A percentile compares a stretch with the other conserved stretches of the same genome.
phyloP scores from a whole-genome alignment of 2,329 filamentous ascomycete species.

The Aphanocladium album region DNA sequence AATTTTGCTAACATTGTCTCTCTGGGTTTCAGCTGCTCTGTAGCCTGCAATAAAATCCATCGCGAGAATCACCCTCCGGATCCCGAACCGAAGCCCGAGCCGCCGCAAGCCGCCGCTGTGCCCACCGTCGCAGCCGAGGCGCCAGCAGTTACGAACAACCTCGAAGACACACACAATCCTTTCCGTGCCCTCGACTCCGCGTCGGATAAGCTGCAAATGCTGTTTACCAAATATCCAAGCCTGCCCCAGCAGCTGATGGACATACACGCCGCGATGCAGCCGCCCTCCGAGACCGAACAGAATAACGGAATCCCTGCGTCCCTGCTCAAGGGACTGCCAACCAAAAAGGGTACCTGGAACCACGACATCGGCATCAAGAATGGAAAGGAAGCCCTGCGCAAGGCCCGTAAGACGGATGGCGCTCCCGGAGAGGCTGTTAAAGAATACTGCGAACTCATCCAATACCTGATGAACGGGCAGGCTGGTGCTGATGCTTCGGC shows the following conservation, averaged over 20 bases:
- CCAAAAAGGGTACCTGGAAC: slow-evolving; percentile 47
- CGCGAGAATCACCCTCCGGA: slow-evolving; percentile 44
- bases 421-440: slow-evolving; percentile 54
- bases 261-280: slow-evolving; percentile 47
- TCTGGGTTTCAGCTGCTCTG: slow-evolving; percentile 47
- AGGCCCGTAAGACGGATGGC: slow-evolving; percentile 43
- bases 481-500: slow-evolving; percentile 29
- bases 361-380: slow-evolving; percentile 52
- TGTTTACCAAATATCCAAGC: slow-evolving; percentile 50
- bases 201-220: slow-evolving; percentile 42
- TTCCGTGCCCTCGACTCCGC: slow-evolving; percentile 46
- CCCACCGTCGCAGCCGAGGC: background rate
- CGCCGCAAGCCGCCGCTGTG: slow-evolving; percentile 10
- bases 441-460: slow-evolving; percentile 56
- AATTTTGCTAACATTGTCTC: slow-evolving; percentile 9
- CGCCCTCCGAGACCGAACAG: slow-evolving; percentile 34
- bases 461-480: slow-evolving; percentile 40
- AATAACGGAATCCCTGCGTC: slow-evolving; percentile 25
- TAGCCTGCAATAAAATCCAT: slow-evolving; percentile 51
- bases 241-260: slow-evolving; percentile 42
- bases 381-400: slow-evolving; percentile 49
- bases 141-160: slow-evolving; percentile 7
- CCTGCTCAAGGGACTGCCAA: slow-evolving; percentile 13
- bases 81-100: slow-evolving; percentile 22
- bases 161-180: slow-evolving; percentile 33